These are phyloP conservation scores for Xylona heveae DNA, from an alignment of 495 filamentous ascomycete species.

Conservation along the genomic window DNA sequence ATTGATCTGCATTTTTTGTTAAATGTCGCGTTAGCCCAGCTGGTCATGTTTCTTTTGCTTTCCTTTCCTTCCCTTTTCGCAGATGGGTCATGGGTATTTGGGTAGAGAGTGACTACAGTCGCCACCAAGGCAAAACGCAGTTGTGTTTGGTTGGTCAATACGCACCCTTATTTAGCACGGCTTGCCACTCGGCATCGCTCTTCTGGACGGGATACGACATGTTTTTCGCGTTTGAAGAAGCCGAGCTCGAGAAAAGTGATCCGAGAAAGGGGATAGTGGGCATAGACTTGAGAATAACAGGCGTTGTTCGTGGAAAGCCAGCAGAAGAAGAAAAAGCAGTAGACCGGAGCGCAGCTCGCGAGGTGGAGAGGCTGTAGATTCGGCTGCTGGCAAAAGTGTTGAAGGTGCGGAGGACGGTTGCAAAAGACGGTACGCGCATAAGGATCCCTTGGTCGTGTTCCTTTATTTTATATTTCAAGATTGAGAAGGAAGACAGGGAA, in stretches of 20 bases:
- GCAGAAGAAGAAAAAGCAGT: slow-evolving; percentile 3
- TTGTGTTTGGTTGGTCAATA: slow-evolving; percentile 1
- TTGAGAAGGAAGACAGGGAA: too few relatives aligned
- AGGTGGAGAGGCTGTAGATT: slow-evolving; percentile 9
- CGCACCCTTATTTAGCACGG: slow-evolving; percentile 55
- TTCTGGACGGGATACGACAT: slow-evolving; percentile 72
- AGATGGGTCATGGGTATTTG: too few relatives aligned
- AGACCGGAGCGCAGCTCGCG: slow-evolving; percentile 11
- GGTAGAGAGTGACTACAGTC: not conserved
- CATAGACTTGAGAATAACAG: slow-evolving; percentile 30
- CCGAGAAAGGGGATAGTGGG: slow-evolving; percentile 56
- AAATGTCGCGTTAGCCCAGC: too few relatives aligned
- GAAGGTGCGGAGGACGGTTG: slow-evolving; percentile 29
- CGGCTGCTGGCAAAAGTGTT: slow-evolving; percentile 18
- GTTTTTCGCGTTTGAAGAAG: slow-evolving; percentile 21
- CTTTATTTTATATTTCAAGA: too few relatives aligned
- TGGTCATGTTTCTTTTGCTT: not conserved
- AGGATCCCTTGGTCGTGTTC: too few relatives aligned
- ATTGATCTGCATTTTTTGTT: slow-evolving; percentile 46
- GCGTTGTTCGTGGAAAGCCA: slow-evolving; percentile 14
- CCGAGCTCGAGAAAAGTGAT: slow-evolving; percentile 45
- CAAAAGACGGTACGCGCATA: slow-evolving; percentile 35
- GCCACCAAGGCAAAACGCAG: not conserved
- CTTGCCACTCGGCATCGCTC: slow-evolving; percentile 67
- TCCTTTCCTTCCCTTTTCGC: too few relatives aligned